Percentiles rank a stretch among this genome's conserved stretches.
phyloP scores from a whole-genome alignment of 139 green algal genomes.

The Coccomyxa sp. region DNA sequence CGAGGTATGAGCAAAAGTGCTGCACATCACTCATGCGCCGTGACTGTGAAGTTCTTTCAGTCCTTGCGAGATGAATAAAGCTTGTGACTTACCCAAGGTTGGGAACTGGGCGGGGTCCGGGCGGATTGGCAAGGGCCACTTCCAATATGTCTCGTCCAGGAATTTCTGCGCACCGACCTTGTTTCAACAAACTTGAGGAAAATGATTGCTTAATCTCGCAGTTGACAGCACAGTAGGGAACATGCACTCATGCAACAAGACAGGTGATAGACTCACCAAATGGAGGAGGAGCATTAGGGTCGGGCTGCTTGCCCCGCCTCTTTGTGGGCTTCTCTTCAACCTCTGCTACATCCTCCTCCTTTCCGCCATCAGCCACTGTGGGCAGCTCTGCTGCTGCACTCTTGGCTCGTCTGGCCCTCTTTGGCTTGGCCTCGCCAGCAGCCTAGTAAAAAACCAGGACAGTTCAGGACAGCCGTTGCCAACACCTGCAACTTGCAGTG shows the following conservation, averaged over 20 bases:
- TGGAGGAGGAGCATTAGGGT: constrained; percentile 1
- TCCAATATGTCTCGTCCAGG: constrained; percentile 8
- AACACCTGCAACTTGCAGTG: no score
- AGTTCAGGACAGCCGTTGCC: not conserved
- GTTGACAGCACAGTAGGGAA: not conserved
- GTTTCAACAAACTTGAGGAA: not conserved
- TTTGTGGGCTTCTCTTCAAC: not conserved
- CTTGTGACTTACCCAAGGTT: constrained; percentile 36
- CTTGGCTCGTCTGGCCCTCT: not conserved
- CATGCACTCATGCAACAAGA: not conserved
- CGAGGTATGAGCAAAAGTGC: no score
- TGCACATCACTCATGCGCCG: no score
- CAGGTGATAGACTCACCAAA: not conserved
- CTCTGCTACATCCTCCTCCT: not conserved
- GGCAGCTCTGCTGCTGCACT: not conserved
- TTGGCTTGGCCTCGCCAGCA: constrained; percentile 1
- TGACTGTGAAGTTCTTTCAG: no score
- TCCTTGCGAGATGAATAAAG: no score
- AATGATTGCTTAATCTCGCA: not conserved
- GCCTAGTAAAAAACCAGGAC: not conserved
- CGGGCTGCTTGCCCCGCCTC: not conserved
- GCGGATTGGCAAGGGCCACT: not conserved
- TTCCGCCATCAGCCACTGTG: not conserved
- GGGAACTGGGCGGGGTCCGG: constrained; percentile 28
- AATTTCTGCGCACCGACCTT: constrained; percentile 12